Conservation (phyloP, 352 stramenopile species). For the Phytophthora capsici region DNA sequence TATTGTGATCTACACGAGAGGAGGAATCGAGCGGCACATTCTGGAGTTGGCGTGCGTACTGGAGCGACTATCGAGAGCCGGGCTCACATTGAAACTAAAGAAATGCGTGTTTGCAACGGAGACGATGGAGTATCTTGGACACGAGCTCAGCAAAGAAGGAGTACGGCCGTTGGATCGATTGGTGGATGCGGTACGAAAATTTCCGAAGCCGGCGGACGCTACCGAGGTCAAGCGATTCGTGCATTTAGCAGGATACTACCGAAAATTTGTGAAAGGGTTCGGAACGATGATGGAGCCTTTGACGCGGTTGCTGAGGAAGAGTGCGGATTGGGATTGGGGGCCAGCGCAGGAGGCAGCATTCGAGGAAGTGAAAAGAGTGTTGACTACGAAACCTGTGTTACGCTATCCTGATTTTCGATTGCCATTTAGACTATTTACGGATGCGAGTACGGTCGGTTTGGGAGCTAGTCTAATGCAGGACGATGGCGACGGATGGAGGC, state of each 20-base stretch:
- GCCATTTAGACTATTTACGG: background rate
- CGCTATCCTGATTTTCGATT: conserved; percentile 2
- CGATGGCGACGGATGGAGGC: background rate
- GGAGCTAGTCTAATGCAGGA: conserved; percentile 5
- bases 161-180: background rate
- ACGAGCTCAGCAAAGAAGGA: background rate
- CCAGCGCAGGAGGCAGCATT: background rate
- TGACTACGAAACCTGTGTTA: conserved; percentile 1
- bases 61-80: background rate
- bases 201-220: background rate
- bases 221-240: background rate
- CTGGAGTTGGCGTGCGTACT: background rate
- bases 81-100: background rate
- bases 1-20: background rate
- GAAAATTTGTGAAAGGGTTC: background rate
- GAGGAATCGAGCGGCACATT: background rate
- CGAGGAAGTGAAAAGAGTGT: background rate
- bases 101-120: background rate
- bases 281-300: background rate
- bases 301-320: background rate
- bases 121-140: background rate
- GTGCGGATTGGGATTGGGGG: background rate
- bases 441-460: background rate
- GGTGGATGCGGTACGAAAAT: background rate
- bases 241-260: background rate